These are phyloP conservation scores for Paecilomyces fulvus DNA, from an alignment of 2,329 filamentous ascomycete genomes.

Conservation along the genomic window DNA sequence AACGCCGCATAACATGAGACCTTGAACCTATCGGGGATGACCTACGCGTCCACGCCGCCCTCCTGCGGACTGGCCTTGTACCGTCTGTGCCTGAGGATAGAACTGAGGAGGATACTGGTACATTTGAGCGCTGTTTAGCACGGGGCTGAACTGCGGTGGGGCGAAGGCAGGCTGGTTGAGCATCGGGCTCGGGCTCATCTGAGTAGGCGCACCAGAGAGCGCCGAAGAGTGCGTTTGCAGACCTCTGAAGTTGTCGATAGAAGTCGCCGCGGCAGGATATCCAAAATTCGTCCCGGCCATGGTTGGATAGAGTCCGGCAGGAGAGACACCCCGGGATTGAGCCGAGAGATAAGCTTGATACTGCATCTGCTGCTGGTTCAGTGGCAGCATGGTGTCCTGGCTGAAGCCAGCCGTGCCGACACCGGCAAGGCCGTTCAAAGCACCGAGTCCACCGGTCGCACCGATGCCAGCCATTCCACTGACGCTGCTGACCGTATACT, in stretches of 20 bases:
- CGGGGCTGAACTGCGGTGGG: constrained; percentile 37
- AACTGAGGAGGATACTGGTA: constrained; percentile 48
- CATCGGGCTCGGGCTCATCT: constrained; percentile 36
- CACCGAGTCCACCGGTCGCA: constrained; percentile 11
- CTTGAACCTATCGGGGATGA: constrained; percentile 9
- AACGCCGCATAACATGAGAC: background rate
- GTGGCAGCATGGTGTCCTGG: constrained; percentile 32
- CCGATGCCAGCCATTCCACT: constrained; percentile 15
- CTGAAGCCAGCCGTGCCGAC: constrained; percentile 26
- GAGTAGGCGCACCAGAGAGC: constrained; percentile 25
- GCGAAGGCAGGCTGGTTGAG: constrained; percentile 40
- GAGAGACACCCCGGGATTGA: constrained; percentile 34
- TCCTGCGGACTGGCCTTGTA: constrained; percentile 37
- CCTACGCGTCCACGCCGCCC: constrained; percentile 49
- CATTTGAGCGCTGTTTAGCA: constrained; percentile 35
- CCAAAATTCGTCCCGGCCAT: constrained; percentile 38
- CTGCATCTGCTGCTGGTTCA: constrained; percentile 46
- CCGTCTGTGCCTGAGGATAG: constrained; percentile 36
- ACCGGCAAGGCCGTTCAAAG: constrained; percentile 20
- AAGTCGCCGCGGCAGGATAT: constrained; percentile 33
- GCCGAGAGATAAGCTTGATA: constrained; percentile 49
- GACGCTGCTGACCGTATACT: constrained; percentile 28
- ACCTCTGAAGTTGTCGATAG: constrained; percentile 32
- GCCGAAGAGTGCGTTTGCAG: constrained; percentile 31
- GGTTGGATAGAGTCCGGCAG: constrained; percentile 38